Evolutionary conservation across 1,284 basidiomycete species (phyloP).

Genomic region (Schizophyllum commune): DNA sequence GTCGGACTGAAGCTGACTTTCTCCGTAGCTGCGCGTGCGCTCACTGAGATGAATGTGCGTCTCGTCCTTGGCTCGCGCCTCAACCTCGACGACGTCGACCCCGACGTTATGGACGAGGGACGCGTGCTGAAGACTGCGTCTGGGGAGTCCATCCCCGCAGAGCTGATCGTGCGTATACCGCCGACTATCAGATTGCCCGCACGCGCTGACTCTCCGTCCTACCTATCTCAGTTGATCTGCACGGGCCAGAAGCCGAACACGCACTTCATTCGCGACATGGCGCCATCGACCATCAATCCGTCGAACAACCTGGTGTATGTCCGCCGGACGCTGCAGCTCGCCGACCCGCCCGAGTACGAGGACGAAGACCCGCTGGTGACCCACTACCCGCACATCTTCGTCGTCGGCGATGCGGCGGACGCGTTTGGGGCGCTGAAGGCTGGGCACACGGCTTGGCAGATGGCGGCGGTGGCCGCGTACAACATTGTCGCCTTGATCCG

Average conservation of each 20-base stretch:
- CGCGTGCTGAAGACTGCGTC: slow-evolving; percentile 21
- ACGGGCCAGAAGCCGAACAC: slow-evolving; percentile 75
- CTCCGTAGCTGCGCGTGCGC: background rate
- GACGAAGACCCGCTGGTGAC: background rate
- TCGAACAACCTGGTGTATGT: slow-evolving; percentile 46
- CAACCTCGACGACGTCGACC: slow-evolving; percentile 33
- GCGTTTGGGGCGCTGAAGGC: slow-evolving; percentile 65
- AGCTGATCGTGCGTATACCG: slow-evolving; percentile 44
- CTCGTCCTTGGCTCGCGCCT: slow-evolving; percentile 50
- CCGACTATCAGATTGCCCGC: slow-evolving; percentile 4
- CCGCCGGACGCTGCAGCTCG: slow-evolving; percentile 53
- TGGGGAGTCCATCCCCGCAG: slow-evolving; percentile 50
- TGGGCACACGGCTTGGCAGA: slow-evolving; percentile 63
- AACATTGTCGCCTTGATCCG: slow-evolving; percentile 45
- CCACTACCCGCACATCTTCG: slow-evolving; percentile 52
- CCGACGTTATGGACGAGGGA: slow-evolving; percentile 11
- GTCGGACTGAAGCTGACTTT: background rate
- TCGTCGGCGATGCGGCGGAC: slow-evolving; percentile 62
- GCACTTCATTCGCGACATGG: slow-evolving; percentile 40
- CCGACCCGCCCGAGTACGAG: background rate
- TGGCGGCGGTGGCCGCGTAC: slow-evolving; percentile 47
- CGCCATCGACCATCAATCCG: slow-evolving; percentile 42
- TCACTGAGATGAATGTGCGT: slow-evolving; percentile 24
- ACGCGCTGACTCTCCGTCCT: background rate
- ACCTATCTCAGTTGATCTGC: slow-evolving; percentile 49